Percentiles rank a stretch among this genome's conserved stretches.
Conservation (phyloP, 1,284 basidiomycete genomes). For the Irpex rosettiformis region DNA sequence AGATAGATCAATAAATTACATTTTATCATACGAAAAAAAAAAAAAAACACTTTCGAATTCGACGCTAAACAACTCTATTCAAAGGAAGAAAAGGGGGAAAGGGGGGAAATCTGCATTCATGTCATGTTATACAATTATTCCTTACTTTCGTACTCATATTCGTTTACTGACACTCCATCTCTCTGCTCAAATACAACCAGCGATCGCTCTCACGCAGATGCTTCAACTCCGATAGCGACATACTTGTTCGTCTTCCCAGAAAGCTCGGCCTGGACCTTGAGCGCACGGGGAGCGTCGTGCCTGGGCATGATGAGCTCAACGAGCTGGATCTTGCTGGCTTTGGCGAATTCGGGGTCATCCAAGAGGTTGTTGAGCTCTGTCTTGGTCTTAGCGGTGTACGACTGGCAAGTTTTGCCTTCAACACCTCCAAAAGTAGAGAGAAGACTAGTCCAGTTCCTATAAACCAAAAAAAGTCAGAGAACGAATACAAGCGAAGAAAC, state of each 20-base stretch:
- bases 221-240: slow-evolving; percentile 12
- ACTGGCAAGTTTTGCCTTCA: slow-evolving; percentile 53
- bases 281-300: slow-evolving; percentile 67
- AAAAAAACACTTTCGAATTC: too few species aligned
- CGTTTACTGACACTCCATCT: not conserved
- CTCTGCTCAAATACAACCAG: not conserved
- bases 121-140: not conserved
- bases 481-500: not conserved
- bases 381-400: slow-evolving; percentile 66
- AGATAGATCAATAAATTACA: not conserved
- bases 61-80: not conserved
- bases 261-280: slow-evolving; percentile 51
- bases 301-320: slow-evolving; percentile 78
- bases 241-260: slow-evolving; percentile 48
- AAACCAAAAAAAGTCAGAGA: not conserved
- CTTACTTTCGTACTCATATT: not conserved
- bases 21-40: not conserved
- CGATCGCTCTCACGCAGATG: not conserved
- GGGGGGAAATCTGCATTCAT: too few species aligned
- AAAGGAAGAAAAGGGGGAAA: not conserved
- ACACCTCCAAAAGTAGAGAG: slow-evolving; percentile 56
- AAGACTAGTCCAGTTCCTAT: slow-evolving; percentile 56
- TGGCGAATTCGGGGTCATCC: slow-evolving; percentile 52
- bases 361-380: slow-evolving; percentile 63
- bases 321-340: slow-evolving; percentile 65